phyloP scores from a whole-genome alignment of 345 rosid species.

The Acer saccharum region DNA sequence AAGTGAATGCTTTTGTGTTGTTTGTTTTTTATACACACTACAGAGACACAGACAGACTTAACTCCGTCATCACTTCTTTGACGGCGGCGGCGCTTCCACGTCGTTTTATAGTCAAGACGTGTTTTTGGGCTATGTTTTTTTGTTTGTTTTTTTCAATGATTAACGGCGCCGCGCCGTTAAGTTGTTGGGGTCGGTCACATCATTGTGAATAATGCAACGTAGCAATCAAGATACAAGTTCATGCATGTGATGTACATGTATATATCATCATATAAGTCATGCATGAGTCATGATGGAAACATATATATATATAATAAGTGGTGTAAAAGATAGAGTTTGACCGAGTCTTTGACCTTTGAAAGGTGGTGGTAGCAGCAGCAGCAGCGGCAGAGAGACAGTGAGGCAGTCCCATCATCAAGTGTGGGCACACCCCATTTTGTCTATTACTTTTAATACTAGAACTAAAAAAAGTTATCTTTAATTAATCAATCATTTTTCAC shows the following conservation, averaged over 20 bases:
- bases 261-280: background rate
- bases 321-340: conserved; percentile 1
- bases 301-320: background rate
- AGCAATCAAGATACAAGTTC: background rate
- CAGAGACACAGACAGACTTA: background rate
- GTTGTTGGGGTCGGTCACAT: background rate
- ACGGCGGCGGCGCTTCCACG: conserved; percentile 12
- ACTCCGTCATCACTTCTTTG: conserved; percentile 7
- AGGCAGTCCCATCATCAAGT: conserved; percentile 7
- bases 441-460: no score
- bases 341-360: background rate
- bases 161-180: conserved; percentile 22
- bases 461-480: background rate
- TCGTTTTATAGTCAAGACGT: background rate
- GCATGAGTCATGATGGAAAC: background rate
- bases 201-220: background rate
- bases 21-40: background rate
- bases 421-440: background rate
- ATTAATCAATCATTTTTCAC: background rate
- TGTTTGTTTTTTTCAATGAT: background rate
- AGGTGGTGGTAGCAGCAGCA: background rate
- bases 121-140: background rate
- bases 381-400: background rate
- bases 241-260: background rate
- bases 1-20: background rate